Evolutionary conservation across 73 alveolate species (phyloP).

Genomic region (Tetrahymena thermophila): DNA sequence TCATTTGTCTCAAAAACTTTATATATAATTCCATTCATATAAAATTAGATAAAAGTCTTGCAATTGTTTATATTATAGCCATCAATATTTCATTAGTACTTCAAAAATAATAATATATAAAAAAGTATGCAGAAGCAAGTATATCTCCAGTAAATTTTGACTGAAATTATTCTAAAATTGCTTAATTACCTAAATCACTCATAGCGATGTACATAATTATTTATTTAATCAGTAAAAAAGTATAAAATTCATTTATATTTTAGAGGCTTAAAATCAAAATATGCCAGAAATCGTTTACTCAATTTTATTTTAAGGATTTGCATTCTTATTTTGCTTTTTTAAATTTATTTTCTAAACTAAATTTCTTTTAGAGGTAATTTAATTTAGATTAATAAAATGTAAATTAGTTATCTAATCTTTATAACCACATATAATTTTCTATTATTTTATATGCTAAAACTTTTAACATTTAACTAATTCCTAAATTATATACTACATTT

Average conservation of each 20-base stretch:
- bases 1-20: background rate
- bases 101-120: background rate
- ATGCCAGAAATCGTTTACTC: background rate
- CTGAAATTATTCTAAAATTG: background rate
- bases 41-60: background rate
- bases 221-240: too few species aligned
- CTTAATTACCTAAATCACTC: too few species aligned
- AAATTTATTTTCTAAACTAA: too few species aligned
- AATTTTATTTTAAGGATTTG: background rate
- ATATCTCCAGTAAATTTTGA: background rate
- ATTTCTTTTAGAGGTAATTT: background rate
- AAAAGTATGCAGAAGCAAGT: background rate
- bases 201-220: too few species aligned
- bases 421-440: background rate
- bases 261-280: too few species aligned
- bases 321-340: background rate
- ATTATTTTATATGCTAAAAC: too few species aligned
- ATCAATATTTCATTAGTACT: background rate
- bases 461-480: too few species aligned
- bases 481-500: too few species aligned
- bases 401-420: background rate
- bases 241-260: too few species aligned
- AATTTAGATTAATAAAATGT: background rate
- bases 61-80: background rate
- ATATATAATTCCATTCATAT: background rate